These are phyloP conservation scores for Chlorella sp. DNA, from an alignment of 139 green algal genomes.

Conservation along the genomic window DNA sequence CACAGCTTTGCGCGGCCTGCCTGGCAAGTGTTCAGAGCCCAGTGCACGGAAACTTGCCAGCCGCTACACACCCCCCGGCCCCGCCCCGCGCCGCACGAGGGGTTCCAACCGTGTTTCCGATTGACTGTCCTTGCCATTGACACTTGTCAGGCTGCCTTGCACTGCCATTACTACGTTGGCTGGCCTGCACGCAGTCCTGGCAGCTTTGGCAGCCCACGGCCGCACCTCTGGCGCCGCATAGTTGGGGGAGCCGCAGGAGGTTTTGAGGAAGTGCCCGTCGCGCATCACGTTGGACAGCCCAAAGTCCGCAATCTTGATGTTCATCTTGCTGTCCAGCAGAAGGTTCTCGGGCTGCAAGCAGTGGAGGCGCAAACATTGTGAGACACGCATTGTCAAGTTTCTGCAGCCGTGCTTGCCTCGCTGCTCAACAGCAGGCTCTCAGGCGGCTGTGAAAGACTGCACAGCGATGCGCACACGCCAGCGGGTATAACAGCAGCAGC, in stretches of 20 bases:
- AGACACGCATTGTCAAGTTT: no score
- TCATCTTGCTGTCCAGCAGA: constrained; percentile 88
- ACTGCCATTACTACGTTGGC: no score
- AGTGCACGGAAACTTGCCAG: no score
- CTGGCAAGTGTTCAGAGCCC: no score
- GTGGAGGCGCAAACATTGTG: not conserved
- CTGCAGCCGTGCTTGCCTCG: not conserved
- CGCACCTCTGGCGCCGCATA: constrained; percentile 97
- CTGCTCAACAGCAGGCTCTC: not conserved
- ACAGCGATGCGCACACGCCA: not conserved
- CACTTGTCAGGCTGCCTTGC: no score
- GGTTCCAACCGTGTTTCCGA: no score
- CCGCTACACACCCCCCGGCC: no score
- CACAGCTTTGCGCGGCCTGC: no score
- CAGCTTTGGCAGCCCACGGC: not conserved
- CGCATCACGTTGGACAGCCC: constrained; percentile 98
- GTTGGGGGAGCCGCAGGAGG: constrained; percentile 96
- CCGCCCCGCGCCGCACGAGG: no score
- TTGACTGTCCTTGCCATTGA: no score
- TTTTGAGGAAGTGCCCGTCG: constrained; percentile 99
- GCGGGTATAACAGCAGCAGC: not conserved
- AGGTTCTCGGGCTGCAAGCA: constrained; percentile 96
- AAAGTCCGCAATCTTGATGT: constrained; percentile 98
- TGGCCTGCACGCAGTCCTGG: no score
- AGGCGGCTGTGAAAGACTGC: not conserved